These are phyloP conservation scores for Neurospora sp. DNA, from an alignment of 2,329 filamentous ascomycete species.

Conservation along the genomic window DNA sequence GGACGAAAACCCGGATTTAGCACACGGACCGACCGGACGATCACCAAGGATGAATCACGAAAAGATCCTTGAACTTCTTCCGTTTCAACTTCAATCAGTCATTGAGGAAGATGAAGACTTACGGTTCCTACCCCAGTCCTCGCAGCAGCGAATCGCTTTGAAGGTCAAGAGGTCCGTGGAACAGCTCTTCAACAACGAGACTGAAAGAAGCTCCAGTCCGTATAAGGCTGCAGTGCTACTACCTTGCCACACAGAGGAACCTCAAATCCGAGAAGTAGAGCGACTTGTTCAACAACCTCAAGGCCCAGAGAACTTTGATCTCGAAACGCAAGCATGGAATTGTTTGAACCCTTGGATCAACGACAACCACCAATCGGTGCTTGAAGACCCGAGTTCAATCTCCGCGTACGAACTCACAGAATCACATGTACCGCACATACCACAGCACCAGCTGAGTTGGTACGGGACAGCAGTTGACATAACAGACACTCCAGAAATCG, in stretches of 20 bases:
- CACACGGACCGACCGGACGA: neutral
- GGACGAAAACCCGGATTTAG: neutral
- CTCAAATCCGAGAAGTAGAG: neutral
- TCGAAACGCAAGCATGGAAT: neutral
- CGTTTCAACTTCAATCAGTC: neutral
- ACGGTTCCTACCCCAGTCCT: neutral
- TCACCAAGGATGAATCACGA: neutral
- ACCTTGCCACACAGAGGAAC: neutral
- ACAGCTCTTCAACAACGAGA: neutral
- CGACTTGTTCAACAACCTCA: neutral
- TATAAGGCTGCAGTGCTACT: neutral
- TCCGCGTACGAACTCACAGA: neutral
- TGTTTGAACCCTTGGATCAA: neutral
- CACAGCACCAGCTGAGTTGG: neutral
- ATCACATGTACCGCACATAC: neutral
- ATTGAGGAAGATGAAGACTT: neutral
- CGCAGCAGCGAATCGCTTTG: neutral
- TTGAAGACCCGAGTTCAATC: neutral
- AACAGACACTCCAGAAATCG: neutral
- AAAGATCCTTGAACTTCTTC: neutral
- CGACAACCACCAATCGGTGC: neutral
- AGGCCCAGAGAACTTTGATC: neutral
- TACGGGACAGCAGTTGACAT: neutral
- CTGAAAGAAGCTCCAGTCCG: fast-evolving
- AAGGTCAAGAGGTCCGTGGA: neutral